phyloP scores from a whole-genome alignment of 176 grass and related monocot genomes.

The Cenchrus purpureus region DNA sequence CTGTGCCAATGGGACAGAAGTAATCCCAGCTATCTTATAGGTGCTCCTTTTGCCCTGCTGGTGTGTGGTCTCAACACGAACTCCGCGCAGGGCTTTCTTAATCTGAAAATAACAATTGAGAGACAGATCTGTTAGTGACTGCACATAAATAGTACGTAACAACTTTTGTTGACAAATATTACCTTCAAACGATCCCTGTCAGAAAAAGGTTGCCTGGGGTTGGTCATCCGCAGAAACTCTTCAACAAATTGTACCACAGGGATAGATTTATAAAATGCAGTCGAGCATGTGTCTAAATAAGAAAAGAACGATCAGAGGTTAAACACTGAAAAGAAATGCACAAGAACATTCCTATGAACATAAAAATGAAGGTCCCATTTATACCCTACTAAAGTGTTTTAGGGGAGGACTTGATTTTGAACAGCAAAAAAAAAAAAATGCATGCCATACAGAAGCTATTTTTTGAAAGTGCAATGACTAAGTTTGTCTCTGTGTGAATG shows the following conservation, averaged over 20 bases:
- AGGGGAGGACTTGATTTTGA: background rate
- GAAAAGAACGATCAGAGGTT: constrained; percentile 26
- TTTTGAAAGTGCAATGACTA: background rate
- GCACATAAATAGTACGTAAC: background rate
- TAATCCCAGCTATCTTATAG: constrained; percentile 73
- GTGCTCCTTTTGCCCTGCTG: constrained; percentile 45
- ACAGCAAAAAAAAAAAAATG: background rate
- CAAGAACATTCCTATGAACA: background rate
- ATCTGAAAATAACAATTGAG: constrained; percentile 45
- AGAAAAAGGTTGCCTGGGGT: constrained; percentile 41
- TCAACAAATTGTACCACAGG: constrained; percentile 51
- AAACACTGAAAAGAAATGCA: constrained; percentile 18
- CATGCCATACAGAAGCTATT: background rate
- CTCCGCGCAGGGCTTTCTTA: constrained; percentile 67
- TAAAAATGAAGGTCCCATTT: background rate
- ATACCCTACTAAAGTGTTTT: background rate
- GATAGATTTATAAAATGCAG: constrained; percentile 66
- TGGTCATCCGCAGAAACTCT: constrained; percentile 26
- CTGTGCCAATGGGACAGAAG: constrained; percentile 47
- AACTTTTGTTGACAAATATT: constrained; percentile 1
- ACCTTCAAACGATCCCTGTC: constrained; percentile 68
- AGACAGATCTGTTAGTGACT: constrained; percentile 7
- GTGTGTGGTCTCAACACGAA: constrained; percentile 74
- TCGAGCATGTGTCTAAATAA: constrained; percentile 69
- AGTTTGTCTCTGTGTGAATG: background rate